Conservation (phyloP, 2,329 filamentous ascomycete species). For the Graphium sp. region DNA sequence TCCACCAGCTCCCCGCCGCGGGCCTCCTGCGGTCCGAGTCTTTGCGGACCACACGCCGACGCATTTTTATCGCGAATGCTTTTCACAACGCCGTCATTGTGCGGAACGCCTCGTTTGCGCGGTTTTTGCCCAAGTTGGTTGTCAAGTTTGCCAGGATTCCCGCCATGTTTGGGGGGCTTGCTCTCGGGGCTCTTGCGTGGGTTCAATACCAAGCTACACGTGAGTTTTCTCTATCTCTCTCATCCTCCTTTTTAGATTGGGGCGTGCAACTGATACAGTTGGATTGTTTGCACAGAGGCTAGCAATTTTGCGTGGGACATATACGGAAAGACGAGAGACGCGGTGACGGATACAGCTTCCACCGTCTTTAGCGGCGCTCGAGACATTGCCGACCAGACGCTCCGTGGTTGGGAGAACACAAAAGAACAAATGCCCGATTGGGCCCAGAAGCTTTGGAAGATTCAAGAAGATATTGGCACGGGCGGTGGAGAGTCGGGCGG, state of each 20-base stretch:
- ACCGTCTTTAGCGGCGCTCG: slow-evolving; percentile 55
- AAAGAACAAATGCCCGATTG: slow-evolving; percentile 62
- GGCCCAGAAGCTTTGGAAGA: slow-evolving; percentile 55
- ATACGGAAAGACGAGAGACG: slow-evolving; percentile 56
- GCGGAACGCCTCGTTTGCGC: slow-evolving; percentile 46
- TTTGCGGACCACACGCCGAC: slow-evolving; percentile 40
- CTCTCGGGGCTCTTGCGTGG: slow-evolving; percentile 77
- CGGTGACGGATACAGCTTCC: slow-evolving; percentile 51
- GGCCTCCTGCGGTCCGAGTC: slow-evolving; percentile 52
- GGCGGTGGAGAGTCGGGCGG: slow-evolving; percentile 26
- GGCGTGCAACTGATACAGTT: too few relatives aligned
- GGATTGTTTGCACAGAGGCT: slow-evolving; percentile 18
- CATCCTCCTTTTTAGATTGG: neutral
- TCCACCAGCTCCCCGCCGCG: slow-evolving; percentile 48
- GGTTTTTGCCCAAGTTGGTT: slow-evolving; percentile 70
- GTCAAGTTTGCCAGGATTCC: slow-evolving; percentile 77
- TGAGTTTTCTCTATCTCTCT: slow-evolving; percentile 25
- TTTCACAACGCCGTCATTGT: slow-evolving; percentile 64
- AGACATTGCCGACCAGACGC: slow-evolving; percentile 63
- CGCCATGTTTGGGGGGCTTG: slow-evolving; percentile 79
- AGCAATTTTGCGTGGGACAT: slow-evolving; percentile 41
- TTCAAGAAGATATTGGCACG: slow-evolving; percentile 40
- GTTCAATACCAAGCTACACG: slow-evolving; percentile 89
- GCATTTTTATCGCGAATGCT: slow-evolving; percentile 61
- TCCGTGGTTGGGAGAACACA: slow-evolving; percentile 65